phyloP scores from a whole-genome alignment of 352 stramenopile species.

The Pythium rishiriense region DNA sequence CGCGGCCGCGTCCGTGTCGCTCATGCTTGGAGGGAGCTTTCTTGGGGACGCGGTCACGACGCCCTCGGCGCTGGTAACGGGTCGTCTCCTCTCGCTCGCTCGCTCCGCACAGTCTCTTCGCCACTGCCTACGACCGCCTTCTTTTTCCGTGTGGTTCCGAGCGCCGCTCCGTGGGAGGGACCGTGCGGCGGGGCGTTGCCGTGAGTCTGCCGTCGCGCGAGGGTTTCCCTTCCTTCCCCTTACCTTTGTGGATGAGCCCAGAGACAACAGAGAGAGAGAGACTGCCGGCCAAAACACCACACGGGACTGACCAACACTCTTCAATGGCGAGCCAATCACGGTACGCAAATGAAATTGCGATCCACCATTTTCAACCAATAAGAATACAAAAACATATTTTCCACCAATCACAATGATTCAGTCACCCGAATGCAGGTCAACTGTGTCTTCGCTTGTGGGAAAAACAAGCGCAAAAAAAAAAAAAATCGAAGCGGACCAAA shows the following conservation, averaged over 20 bases:
- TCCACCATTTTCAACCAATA: conserved; percentile 19
- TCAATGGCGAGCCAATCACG: conserved; percentile 9
- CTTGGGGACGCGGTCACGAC: too few relatives aligned
- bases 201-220: not conserved
- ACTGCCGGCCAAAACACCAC: not conserved
- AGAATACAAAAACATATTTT: conserved; percentile 2
- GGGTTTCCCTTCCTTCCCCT: conserved; percentile 2
- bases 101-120: too few relatives aligned
- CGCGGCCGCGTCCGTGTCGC: not conserved
- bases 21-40: not conserved
- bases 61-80: too few relatives aligned
- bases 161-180: too few relatives aligned
- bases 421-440: conserved; percentile 15
- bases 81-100: too few relatives aligned
- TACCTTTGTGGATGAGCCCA: too few relatives aligned
- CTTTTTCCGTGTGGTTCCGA: too few relatives aligned
- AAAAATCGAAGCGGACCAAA: conserved; percentile 26
- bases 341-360: not conserved
- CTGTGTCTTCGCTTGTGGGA: conserved; percentile 6
- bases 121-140: too few relatives aligned
- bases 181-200: too few relatives aligned
- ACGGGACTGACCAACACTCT: conserved; percentile 20
- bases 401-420: conserved; percentile 10
- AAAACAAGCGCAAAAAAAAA: not conserved
- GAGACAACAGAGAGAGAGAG: too few relatives aligned